Evolutionary conservation across 805 yeast genomes (phyloP).

Genomic region (Pichia insulana): DNA sequence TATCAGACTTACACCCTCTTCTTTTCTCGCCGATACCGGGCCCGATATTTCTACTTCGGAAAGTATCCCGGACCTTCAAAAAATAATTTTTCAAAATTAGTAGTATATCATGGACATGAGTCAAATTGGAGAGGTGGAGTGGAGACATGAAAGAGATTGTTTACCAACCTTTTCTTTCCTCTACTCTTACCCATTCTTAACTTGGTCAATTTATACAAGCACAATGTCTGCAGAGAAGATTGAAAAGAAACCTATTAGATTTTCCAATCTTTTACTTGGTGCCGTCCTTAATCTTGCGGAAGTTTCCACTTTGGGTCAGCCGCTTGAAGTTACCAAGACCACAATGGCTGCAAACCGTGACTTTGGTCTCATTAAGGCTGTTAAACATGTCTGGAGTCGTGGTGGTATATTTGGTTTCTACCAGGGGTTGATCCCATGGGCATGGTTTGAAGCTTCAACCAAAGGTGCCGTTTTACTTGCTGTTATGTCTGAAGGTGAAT

Average conservation of each 20-base stretch:
- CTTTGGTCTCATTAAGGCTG: slow-evolving; percentile 57
- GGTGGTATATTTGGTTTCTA: slow-evolving; percentile 91
- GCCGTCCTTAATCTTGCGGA: slow-evolving; percentile 90
- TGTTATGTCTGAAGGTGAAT: slow-evolving; percentile 89
- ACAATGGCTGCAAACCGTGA: slow-evolving; percentile 97
- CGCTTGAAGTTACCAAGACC: slow-evolving; percentile 90
- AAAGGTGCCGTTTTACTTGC: slow-evolving; percentile 94
- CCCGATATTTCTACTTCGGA: too few species aligned
- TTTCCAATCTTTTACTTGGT: slow-evolving; percentile 85
- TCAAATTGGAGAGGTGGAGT: too few species aligned
- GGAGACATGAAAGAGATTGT: too few species aligned
- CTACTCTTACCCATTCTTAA: not conserved
- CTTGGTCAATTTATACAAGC: not conserved
- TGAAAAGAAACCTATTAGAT: slow-evolving; percentile 77
- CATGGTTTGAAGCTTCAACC: slow-evolving; percentile 99
- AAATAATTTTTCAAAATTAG: too few species aligned
- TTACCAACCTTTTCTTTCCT: too few species aligned
- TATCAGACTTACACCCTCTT: too few species aligned
- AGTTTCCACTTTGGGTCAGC: slow-evolving; percentile 93
- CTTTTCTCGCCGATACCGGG: too few species aligned
- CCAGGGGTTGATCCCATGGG: slow-evolving; percentile 99
- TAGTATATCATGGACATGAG: too few species aligned
- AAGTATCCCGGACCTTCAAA: too few species aligned
- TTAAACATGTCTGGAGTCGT: slow-evolving; percentile 76
- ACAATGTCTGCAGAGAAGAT: slow-evolving; percentile 10